Percentiles rank a stretch among this genome's conserved stretches.
Evolutionary conservation across 2,329 filamentous ascomycete species (phyloP).

Genomic region (Rasamsonia emersonii): DNA sequence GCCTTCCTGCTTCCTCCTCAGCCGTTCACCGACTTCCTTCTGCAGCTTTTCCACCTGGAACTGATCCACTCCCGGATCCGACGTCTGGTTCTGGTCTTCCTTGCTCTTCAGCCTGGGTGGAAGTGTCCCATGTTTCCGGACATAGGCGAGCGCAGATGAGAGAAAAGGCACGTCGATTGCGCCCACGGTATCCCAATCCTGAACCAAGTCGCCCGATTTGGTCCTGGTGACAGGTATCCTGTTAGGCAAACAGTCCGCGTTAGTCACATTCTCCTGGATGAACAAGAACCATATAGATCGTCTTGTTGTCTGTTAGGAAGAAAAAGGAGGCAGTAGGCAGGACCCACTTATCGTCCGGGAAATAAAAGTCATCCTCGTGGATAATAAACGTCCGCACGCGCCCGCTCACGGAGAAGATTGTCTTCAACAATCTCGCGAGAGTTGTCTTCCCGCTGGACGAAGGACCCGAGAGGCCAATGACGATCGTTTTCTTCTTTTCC

Average conservation of each 20-base stretch:
- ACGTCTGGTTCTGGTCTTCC: slow-evolving; percentile 50
- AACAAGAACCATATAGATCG: too few species aligned
- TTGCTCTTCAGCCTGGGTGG: slow-evolving; percentile 46
- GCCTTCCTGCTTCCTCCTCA: slow-evolving; percentile 11
- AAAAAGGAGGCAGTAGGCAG: not conserved
- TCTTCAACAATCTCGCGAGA: slow-evolving; percentile 58
- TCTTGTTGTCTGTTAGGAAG: not conserved
- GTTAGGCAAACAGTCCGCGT: too few species aligned
- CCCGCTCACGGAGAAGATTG: too few species aligned
- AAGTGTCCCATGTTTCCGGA: slow-evolving; percentile 54
- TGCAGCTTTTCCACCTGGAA: slow-evolving; percentile 17
- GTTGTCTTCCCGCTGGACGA: slow-evolving; percentile 96
- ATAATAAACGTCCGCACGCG: slow-evolving; percentile 65
- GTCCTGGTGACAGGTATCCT: slow-evolving; percentile 41
- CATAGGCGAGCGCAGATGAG: slow-evolving; percentile 57
- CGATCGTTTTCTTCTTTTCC: slow-evolving; percentile 37
- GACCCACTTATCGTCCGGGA: slow-evolving; percentile 61
- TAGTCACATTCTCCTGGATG: too few species aligned
- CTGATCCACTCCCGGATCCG: slow-evolving; percentile 32
- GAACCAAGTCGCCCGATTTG: slow-evolving; percentile 46
- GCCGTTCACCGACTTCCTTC: slow-evolving; percentile 13
- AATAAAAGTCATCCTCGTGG: slow-evolving; percentile 95
- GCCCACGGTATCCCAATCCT: slow-evolving; percentile 88
- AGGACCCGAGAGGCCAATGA: slow-evolving; percentile 78
- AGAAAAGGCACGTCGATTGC: slow-evolving; percentile 66